A percentile compares a stretch with the other conserved stretches of the same genome.
phyloP scores from a whole-genome alignment of 192 early-diverging fungal genomes.

The Oehlia diaphana region DNA sequence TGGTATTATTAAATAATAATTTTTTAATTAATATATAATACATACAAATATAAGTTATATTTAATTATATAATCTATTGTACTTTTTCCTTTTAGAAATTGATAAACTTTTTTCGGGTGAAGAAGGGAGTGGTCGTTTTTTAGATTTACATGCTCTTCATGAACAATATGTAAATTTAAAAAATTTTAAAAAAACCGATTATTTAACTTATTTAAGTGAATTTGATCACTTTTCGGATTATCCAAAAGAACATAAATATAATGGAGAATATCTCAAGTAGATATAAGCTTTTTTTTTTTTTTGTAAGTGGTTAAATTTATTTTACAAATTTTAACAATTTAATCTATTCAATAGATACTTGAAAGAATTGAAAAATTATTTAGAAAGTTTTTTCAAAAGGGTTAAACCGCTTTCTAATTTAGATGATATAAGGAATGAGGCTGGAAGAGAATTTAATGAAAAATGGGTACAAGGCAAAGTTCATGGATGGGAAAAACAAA shows the following conservation, averaged over 20 bases:
- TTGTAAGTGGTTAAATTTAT: neutral
- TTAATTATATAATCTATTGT: slow-evolving; percentile 23
- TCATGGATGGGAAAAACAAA: slow-evolving; percentile 61
- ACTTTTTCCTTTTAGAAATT: slow-evolving; percentile 50
- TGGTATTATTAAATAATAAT: slow-evolving; percentile 30
- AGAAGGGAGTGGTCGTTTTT: slow-evolving; percentile 77
- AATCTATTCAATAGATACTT: slow-evolving; percentile 55
- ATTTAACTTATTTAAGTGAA: slow-evolving; percentile 66
- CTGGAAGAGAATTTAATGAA: slow-evolving; percentile 56
- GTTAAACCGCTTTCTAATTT: slow-evolving; percentile 79
- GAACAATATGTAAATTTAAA: slow-evolving; percentile 85
- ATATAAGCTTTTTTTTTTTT: neutral
- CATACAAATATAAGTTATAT: no score
- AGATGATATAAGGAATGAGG: slow-evolving; percentile 48
- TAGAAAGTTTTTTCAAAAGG: slow-evolving; percentile 71
- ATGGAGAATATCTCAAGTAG: slow-evolving; percentile 58
- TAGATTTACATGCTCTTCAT: slow-evolving; percentile 84
- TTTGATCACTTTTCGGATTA: slow-evolving; percentile 64
- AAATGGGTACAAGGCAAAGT: slow-evolving; percentile 60
- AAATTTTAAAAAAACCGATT: slow-evolving; percentile 56
- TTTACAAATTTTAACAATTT: no score
- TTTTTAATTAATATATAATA: no score
- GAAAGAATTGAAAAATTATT: slow-evolving; percentile 58
- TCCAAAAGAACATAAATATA: slow-evolving; percentile 57
- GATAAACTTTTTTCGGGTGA: slow-evolving; percentile 94